These are phyloP conservation scores for Exidia glandulosa DNA, from an alignment of 768 basidiomycete genomes.

Conservation along the genomic window DNA sequence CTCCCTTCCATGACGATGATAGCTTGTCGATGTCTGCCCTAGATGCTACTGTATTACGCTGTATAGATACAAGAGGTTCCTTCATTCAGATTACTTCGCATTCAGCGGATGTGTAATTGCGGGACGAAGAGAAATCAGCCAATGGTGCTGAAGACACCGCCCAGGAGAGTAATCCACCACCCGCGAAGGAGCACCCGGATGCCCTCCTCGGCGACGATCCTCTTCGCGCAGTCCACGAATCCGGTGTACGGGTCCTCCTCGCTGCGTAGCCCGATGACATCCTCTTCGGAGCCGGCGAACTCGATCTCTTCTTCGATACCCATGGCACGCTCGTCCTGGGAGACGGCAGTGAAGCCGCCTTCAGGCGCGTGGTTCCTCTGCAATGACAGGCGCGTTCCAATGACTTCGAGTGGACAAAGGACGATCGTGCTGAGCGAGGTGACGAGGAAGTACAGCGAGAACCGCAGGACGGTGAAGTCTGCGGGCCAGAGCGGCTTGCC, in stretches of 20 bases:
- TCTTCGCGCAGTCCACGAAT: slow-evolving; percentile 61
- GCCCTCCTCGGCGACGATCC: slow-evolving; percentile 73
- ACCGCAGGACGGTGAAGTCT: slow-evolving; percentile 38
- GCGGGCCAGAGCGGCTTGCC: slow-evolving; percentile 18
- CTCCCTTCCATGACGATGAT: no score
- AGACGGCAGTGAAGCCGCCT: slow-evolving; percentile 59
- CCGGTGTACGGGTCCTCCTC: slow-evolving; percentile 75
- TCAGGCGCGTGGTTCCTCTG: slow-evolving; percentile 70
- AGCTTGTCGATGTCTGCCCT: no score
- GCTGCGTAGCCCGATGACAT: slow-evolving; percentile 76
- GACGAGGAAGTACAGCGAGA: slow-evolving; percentile 46
- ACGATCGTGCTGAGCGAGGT: slow-evolving; percentile 44
- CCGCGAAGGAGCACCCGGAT: slow-evolving; percentile 62
- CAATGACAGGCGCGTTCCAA: slow-evolving; percentile 65
- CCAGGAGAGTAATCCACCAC: slow-evolving; percentile 54
- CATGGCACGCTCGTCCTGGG: slow-evolving; percentile 42
- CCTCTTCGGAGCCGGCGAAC: slow-evolving; percentile 62
- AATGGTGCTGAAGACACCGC: slow-evolving; percentile 5
- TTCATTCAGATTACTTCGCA: no score
- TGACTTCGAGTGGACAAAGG: slow-evolving; percentile 71
- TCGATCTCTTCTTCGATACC: slow-evolving; percentile 41
- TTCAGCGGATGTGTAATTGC: no score
- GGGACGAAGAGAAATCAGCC: no score
- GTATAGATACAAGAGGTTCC: no score
- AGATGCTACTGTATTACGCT: no score